A percentile compares a stretch with the other conserved stretches of the same genome.
phyloP scores from a whole-genome alignment of 768 basidiomycete genomes.

The Amanita brunnescens region DNA sequence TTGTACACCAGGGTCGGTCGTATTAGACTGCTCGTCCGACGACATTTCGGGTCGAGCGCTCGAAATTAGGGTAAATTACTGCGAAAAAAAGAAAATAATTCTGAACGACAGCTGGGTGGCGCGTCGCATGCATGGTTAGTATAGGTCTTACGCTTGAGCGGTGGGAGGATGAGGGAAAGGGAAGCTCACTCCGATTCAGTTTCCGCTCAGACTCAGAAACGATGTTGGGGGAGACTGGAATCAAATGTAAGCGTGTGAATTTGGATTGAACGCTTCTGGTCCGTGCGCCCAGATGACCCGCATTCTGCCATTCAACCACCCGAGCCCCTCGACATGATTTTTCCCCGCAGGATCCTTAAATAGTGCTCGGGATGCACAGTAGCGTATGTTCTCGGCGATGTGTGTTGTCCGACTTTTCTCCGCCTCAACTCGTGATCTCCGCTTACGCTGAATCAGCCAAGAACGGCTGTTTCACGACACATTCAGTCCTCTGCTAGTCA shows the following conservation, averaged over 20 bases:
- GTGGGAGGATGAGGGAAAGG: not conserved
- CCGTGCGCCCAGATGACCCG: not conserved
- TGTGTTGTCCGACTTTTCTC: not conserved
- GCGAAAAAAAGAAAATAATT: not conserved
- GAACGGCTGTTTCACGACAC: too few species aligned
- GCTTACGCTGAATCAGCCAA: too few species aligned
- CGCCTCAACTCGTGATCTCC: conserved; percentile 7
- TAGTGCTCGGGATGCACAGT: not conserved
- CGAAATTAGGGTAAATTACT: not conserved
- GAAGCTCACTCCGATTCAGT: conserved; percentile 31
- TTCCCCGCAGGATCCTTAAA: too few species aligned
- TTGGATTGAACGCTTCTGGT: conserved; percentile 11
- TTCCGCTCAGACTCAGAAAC: conserved; percentile 22
- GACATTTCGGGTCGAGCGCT: conserved; percentile 4
- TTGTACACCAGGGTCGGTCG: conserved; percentile 20
- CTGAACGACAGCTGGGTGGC: not conserved
- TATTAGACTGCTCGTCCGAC: conserved; percentile 28
- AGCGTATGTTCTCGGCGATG: not conserved
- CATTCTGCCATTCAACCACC: not conserved
- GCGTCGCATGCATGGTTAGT: conserved; percentile 9
- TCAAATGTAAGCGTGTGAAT: conserved; percentile 16
- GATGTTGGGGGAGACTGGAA: conserved; percentile 3
- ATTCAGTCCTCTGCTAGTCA: too few species aligned
- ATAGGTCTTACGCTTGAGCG: conserved; percentile 7
- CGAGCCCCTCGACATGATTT: too few species aligned